A percentile compares a stretch with the other conserved stretches of the same genome.
phyloP scores from a whole-genome alignment of 1,284 basidiomycete genomes.

The Calocybe gambosa region DNA sequence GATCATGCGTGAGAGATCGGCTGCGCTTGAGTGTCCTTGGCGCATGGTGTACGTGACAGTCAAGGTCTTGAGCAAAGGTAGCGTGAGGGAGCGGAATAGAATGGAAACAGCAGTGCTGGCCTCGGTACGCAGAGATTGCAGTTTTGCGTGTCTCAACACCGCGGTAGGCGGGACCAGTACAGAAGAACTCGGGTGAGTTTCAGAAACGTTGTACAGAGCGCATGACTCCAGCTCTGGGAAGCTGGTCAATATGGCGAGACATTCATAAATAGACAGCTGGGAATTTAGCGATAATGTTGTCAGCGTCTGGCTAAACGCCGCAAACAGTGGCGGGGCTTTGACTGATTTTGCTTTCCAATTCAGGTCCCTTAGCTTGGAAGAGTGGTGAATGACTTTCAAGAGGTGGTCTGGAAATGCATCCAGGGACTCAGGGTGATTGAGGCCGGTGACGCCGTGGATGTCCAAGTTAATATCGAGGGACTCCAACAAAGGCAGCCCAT shows the following conservation, averaged over 20 bases:
- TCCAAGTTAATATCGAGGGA: not conserved
- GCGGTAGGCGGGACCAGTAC: not conserved
- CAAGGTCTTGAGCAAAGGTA: not conserved
- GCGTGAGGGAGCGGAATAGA: not conserved
- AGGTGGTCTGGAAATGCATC: not conserved
- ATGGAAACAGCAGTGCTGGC: not conserved
- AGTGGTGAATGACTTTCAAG: not conserved
- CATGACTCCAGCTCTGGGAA: not conserved
- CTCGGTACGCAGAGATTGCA: not conserved
- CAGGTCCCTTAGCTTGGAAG: not conserved
- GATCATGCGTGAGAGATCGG: not conserved
- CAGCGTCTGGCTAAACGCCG: not conserved
- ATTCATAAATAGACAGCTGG: not conserved
- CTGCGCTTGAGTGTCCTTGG: not conserved
- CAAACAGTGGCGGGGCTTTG: not conserved
- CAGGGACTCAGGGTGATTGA: not conserved
- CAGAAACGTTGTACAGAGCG: not conserved
- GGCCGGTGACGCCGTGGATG: not conserved
- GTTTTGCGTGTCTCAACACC: not conserved
- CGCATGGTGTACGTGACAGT: not conserved
- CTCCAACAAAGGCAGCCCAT: not conserved
- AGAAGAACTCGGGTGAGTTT: not conserved
- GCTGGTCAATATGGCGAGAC: not conserved
- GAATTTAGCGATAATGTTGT: not conserved
- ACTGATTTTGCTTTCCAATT: not conserved